These are phyloP conservation scores for Rhizophora mangle DNA, from an alignment of 345 rosid species.

Conservation along the genomic window DNA sequence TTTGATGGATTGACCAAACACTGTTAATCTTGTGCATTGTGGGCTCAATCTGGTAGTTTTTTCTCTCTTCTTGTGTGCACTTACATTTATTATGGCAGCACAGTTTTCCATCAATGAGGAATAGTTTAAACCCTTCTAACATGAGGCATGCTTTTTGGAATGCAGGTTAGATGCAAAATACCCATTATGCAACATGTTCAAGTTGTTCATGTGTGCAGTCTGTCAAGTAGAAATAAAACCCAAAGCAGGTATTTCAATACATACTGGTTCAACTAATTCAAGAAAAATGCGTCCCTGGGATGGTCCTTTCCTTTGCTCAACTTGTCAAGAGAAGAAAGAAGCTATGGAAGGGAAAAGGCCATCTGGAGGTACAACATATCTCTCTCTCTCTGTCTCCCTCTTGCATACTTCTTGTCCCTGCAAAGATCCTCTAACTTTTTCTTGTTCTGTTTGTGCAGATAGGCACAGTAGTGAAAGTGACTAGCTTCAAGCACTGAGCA, in stretches of 20 bases:
- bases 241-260: conserved; percentile 91
- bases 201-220: conserved; percentile 90
- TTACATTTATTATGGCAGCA: not conserved
- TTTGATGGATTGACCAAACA: not conserved
- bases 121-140: conserved; percentile 15
- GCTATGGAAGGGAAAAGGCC: conserved; percentile 97
- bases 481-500: conserved; percentile 47
- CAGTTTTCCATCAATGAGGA: not conserved
- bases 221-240: conserved; percentile 98
- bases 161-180: conserved; percentile 94
- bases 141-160: not conserved
- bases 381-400: not conserved
- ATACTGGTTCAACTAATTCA: conserved; percentile 59
- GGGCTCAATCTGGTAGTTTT: not conserved
- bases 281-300: conserved; percentile 89
- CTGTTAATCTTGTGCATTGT: not conserved
- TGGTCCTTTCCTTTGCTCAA: conserved; percentile 96
- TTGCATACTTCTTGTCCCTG: not conserved
- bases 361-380: conserved; percentile 52
- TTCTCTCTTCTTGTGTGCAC: not conserved
- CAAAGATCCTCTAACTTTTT: conserved; percentile 15
- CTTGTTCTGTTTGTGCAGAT: conserved; percentile 43
- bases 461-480: conserved; percentile 84
- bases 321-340: conserved; percentile 97
- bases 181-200: conserved; percentile 94